Evolutionary conservation across 352 stramenopile genomes (phyloP), one percentile per base, ranked within the genome.

Genomic region (Pythium coloratum): DNA sequence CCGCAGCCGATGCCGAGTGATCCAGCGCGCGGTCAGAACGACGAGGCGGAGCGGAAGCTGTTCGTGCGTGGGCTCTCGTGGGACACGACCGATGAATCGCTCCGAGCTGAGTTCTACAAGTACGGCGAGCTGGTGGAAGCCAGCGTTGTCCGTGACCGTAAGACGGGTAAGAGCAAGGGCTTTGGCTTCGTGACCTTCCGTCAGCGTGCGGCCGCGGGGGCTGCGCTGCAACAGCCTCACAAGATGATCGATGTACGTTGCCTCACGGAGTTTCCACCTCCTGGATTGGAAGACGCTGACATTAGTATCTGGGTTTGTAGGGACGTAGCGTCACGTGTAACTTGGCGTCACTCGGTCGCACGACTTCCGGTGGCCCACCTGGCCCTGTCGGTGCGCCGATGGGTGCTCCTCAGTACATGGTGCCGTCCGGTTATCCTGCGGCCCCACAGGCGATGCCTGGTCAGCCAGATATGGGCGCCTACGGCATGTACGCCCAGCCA

Each of bases 131-230:
- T 92, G n/a, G 73, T 83, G 28, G 72, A 78, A 53, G 74, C 77
- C 33, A 67, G 67, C 28, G 70, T 92, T 49, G 72, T 77, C 24
- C 69, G 74, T 14, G 77, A 94, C 56, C 80, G 71, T 20, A 68
- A 76, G 30, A 89, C 83, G 0, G 81, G 80, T 33, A 86, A 83
- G 64, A 86, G 70, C 68, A 91, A 88, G 62, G 78, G 83, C n/a
- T 93, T 80, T 60, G 85, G 76, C 30, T 92, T 91, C 44, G 76
- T 91, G 55, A 88, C 73, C 33, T 93, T 76, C 64, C 71, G 71
- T 33, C 66, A 89, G n/a, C 77, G 81, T 46, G 53, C 62, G n/a
- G 67, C 64, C 2, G 83, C 79, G 0, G 67, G 80, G 18, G 65
- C 56, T 30, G 81, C 85, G 33, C 70, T 93, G n/a, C 71, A 82